Conservation (phyloP, 2,329 filamentous ascomycete species). For the Ophioceras dolichostomum region DNA sequence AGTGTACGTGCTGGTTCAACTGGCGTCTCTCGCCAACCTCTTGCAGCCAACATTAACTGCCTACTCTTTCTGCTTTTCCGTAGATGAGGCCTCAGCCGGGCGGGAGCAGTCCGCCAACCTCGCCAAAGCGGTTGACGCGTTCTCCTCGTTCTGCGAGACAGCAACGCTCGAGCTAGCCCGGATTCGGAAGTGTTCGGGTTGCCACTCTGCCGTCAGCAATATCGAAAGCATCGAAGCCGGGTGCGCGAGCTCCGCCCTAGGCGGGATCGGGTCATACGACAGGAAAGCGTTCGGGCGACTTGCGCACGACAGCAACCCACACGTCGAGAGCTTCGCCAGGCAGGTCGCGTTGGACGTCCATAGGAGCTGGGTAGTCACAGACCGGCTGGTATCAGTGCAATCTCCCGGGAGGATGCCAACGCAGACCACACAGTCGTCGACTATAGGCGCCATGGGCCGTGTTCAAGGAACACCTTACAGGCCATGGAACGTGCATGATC, state of each 20-base stretch:
- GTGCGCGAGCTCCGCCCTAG: slow-evolving; percentile 4
- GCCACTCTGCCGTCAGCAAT: no score
- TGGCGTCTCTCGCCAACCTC: slow-evolving; percentile 8
- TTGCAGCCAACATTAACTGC: slow-evolving; percentile 9
- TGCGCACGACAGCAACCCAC: slow-evolving; percentile 11
- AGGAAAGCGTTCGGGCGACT: neutral
- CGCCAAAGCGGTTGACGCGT: neutral
- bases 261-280: neutral
- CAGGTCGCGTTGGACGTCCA: slow-evolving; percentile 31
- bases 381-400: slow-evolving; percentile 10
- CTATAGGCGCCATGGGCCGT: no score
- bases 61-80: no score
- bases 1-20: slow-evolving; percentile 12
- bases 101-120: no score
- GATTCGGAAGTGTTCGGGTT: neutral
- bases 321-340: slow-evolving; percentile 25
- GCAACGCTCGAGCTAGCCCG: neutral
- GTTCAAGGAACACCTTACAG: slow-evolving; percentile 11
- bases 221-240: no score
- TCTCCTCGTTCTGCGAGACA: slow-evolving; percentile 1
- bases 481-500: slow-evolving; percentile 16
- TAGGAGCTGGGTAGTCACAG: slow-evolving; percentile 26
- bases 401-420: slow-evolving; percentile 8
- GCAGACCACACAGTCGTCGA: neutral
- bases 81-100: no score